Conservation (phyloP, 2,329 filamentous ascomycete species). For the Coccinonectria pachysandricola region DNA sequence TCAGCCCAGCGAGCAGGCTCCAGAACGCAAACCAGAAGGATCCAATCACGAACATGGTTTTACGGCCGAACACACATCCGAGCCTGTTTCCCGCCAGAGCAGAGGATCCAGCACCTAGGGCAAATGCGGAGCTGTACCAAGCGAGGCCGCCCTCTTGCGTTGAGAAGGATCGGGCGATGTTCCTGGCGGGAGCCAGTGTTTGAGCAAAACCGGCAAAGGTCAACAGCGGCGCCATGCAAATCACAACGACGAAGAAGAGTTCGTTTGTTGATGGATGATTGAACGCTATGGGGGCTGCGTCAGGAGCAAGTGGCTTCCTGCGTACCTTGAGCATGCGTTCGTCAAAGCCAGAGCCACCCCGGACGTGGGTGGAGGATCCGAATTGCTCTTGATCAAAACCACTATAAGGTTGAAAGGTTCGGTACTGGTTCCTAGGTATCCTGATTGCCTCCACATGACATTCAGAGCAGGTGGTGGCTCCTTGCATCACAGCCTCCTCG, state of each 20-base stretch:
- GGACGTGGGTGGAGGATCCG: slow-evolving; percentile 13
- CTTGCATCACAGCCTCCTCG: no score
- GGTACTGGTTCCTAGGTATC: slow-evolving; percentile 13
- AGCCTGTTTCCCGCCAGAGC: slow-evolving; percentile 15
- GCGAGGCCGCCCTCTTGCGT: slow-evolving; percentile 11
- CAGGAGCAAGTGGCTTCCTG: slow-evolving; percentile 15
- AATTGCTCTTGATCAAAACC: slow-evolving; percentile 9
- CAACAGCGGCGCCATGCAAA: slow-evolving; percentile 16
- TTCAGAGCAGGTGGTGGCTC: no score
- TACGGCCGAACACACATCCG: slow-evolving; percentile 15
- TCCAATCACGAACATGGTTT: slow-evolving; percentile 12
- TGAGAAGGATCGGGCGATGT: slow-evolving; percentile 13
- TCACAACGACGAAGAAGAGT: slow-evolving; percentile 13
- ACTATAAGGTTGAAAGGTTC: slow-evolving; percentile 10
- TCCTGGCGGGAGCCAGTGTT: slow-evolving; percentile 12
- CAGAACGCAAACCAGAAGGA: slow-evolving; percentile 18
- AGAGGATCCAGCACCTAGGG: slow-evolving; percentile 11
- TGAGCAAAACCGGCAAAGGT: slow-evolving; percentile 16
- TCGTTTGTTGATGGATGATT: slow-evolving; percentile 17
- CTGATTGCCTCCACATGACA: slow-evolving; percentile 17
- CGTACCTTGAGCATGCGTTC: slow-evolving; percentile 6
- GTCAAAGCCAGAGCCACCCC: slow-evolving; percentile 11
- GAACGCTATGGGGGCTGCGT: slow-evolving; percentile 15
- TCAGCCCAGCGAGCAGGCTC: slow-evolving; percentile 15
- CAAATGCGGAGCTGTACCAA: slow-evolving; percentile 17